Base-by-base conservation (phyloP, 768 basidiomycete species). In the Strobilomyces dryophilus region DNA sequence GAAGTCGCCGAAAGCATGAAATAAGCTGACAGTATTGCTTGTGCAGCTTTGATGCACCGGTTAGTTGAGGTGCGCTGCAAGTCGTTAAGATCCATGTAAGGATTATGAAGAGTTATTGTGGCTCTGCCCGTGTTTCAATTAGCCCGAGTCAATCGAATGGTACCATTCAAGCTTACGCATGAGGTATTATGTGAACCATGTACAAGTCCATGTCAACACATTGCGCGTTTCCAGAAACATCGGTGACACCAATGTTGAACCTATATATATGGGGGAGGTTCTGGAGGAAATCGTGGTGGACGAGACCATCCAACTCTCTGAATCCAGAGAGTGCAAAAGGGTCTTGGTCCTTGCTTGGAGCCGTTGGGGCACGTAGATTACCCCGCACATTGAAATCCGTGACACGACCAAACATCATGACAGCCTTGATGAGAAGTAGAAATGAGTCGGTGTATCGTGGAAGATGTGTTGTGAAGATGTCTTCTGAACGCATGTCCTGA, bases 381-480 rank as follows among this genome's bases (percentile, higher is more conserved):
- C 82, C 80, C 26, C 89, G 82, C 26, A 90, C 88, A 61, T 87
- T 90, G 67, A 82, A 90, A 68, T 93, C 91, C 3, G 89, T 93
- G 17, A 93, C 89, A 43, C 77, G 79, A 39, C 90, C 91, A 63
- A 92, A 92, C 26, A 92, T 67, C 88, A 93, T 91, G 41, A 89
- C 76, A 4, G 85, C 79, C 64, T 93, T 93, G 66, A 92, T 81
- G 48, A 92, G 80, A 20, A 92, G 79, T 34, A 90, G 71, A 67
- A 89, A 90, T 5, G 89, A 80, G 68, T 93, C 91, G 0, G 88
- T 91, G 61, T 90, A 92, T 63, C 82, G 80, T 4, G 85, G 80
- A 18, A 82, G 81, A 66, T 92, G 90, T 1, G 74, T 78, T 20
- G 76, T 82, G 64, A 88, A 89, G 36, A 92, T 69, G 63, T 87